phyloP scores from a whole-genome alignment of 2,329 filamentous ascomycete species.

The Alternaria atra region DNA sequence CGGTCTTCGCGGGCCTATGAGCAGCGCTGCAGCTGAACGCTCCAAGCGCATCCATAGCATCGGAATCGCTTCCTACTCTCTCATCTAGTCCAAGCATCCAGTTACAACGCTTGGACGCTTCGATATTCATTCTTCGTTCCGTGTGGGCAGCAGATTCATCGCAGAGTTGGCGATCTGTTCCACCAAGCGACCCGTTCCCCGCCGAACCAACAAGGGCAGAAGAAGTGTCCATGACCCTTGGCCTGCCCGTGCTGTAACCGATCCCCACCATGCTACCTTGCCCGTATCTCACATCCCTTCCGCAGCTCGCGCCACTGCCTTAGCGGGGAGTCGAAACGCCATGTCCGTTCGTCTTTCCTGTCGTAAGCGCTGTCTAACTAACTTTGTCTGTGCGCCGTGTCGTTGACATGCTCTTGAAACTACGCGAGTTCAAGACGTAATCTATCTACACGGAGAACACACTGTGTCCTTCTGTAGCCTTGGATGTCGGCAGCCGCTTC shows the following conservation, averaged over 20 bases:
- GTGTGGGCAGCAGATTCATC: conserved; percentile 28
- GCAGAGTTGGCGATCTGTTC: conserved; percentile 44
- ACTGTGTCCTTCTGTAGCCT: conserved; percentile 3
- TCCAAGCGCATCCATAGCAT: conserved; percentile 32
- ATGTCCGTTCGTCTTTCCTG: conserved; percentile 36
- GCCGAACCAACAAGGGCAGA: conserved; percentile 41
- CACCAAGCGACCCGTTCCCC: conserved; percentile 47
- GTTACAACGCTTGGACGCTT: conserved; percentile 20
- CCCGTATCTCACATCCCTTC: conserved; percentile 49
- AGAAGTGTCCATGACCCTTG: conserved; percentile 27
- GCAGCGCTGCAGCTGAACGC: conserved; percentile 19
- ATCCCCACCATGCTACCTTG: conserved; percentile 48
- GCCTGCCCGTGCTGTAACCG: conserved; percentile 43
- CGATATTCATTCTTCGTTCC: conserved; percentile 14
- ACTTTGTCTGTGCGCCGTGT: conserved; percentile 12
- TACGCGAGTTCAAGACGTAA: conserved; percentile 5
- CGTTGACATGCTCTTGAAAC: conserved; percentile 15
- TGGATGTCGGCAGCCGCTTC: conserved; percentile 4
- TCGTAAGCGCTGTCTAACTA: conserved; percentile 16
- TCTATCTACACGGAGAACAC: background rate
- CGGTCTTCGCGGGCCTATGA: conserved; percentile 15
- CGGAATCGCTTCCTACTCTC: conserved; percentile 29
- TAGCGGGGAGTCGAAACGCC: conserved; percentile 45
- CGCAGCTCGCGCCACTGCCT: conserved; percentile 43
- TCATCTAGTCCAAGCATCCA: conserved; percentile 31